Evolutionary conservation across 805 yeast genomes (phyloP).

Genomic region (Grigorovia yakushimaensis): DNA sequence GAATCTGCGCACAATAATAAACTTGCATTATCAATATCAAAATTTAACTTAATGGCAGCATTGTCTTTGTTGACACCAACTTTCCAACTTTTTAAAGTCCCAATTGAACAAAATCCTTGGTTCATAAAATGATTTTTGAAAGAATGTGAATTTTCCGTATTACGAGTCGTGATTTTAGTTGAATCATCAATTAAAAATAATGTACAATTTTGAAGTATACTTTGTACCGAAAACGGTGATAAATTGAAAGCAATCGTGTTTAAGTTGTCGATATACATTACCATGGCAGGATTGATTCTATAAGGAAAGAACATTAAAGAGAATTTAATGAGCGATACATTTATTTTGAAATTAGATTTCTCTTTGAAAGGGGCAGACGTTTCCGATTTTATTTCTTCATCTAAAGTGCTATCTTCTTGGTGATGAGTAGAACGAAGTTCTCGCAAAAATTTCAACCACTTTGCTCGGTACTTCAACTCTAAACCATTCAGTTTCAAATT

Average conservation of each 20-base stretch:
- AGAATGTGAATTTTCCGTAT: slow-evolving; percentile 2
- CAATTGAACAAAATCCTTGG: slow-evolving; percentile 22
- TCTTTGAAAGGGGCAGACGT: not conserved
- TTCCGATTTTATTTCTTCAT: not conserved
- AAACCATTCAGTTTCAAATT: slow-evolving; percentile 41
- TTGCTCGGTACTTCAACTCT: slow-evolving; percentile 47
- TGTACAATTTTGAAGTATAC: slow-evolving; percentile 41
- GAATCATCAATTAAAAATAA: slow-evolving; percentile 59
- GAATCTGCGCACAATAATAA: slow-evolving; percentile 78
- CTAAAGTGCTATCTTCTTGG: not conserved
- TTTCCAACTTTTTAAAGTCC: slow-evolving; percentile 11
- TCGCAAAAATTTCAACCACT: slow-evolving; percentile 36
- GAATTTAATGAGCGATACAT: slow-evolving; percentile 37
- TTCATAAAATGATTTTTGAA: slow-evolving; percentile 14
- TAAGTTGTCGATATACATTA: slow-evolving; percentile 44
- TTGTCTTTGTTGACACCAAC: slow-evolving; percentile 3
- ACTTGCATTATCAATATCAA: slow-evolving; percentile 36
- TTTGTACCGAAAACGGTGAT: slow-evolving; percentile 26
- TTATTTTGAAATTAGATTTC: slow-evolving; percentile 6
- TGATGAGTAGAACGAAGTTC: not conserved
- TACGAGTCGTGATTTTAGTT: not conserved
- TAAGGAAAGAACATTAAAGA: slow-evolving; percentile 57
- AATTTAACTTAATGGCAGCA: slow-evolving; percentile 27
- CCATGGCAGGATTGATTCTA: slow-evolving; percentile 44
- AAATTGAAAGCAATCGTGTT: slow-evolving; percentile 29